Base-by-base conservation (phyloP, 306 rosid species). In the Sophora flavescens region DNA sequence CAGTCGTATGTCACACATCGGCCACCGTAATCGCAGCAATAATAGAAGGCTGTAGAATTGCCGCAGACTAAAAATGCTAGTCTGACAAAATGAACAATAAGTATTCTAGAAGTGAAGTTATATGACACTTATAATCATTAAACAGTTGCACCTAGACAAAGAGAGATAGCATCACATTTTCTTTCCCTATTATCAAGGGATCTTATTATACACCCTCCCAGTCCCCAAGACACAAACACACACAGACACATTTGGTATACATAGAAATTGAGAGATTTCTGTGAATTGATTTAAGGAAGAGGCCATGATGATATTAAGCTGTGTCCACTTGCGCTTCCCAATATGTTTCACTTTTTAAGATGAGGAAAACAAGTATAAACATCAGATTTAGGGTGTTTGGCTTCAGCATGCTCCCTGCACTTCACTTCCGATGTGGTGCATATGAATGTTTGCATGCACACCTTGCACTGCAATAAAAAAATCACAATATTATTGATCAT, bases 371-470 rank as follows among this genome's bases (percentile, higher is more conserved):
- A 91, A 33, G 63, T 3, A 74, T 3, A 22, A 48, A 87, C 68
- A 84, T 91, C 93, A n/a, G 91, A 77, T 84, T 85, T 91, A 5
- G 93, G 91, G 80, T 91, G 96, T 78, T 84, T 91, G 58, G 93
- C 93, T 82, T 85, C 90, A 15, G 93, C 96, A 54, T 85, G 96
- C 81, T 88, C 93, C 85, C 85, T 82, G 66, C 96, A 91, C 78
- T 91, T 91, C 80, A 87, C 91, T 84, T 91, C 93, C 16, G 93
- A 77, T 41, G 96, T 91, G 72, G 93, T 90, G 82, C 96, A 90
- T 13, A 88, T 86, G 69, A 90, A 90, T 72, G 93, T 90, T 74
- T 90, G 93, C 96, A 91, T 91, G 44, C 96, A 91, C 59, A 91
- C 96, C 90, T 87, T 91, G 90, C 96, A 87, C 90, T 88, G 87